phyloP scores from a whole-genome alignment of 2,329 filamentous ascomycete species.

The Calonectria ilicicola region DNA sequence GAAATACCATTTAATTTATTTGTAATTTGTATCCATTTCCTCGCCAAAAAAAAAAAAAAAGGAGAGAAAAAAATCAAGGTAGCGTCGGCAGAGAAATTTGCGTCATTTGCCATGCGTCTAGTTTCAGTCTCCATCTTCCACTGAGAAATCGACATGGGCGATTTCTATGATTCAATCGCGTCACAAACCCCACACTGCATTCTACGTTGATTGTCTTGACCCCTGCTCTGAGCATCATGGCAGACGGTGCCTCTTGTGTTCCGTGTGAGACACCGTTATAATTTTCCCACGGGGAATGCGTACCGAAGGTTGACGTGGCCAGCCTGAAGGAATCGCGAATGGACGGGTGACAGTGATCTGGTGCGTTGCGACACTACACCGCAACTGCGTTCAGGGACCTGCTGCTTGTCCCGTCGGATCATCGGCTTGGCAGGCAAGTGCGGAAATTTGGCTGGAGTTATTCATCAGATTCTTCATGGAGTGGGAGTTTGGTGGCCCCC shows the following conservation, averaged over 20 bases:
- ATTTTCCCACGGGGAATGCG: not conserved
- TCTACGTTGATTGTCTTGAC: not conserved
- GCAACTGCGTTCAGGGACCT: not conserved
- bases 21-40: too few relatives aligned
- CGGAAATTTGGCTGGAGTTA: conserved; percentile 11
- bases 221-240: not conserved
- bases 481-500: not conserved
- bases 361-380: conserved; percentile 2
- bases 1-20: too few relatives aligned
- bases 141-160: too few relatives aligned
- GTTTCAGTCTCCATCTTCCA: too few relatives aligned
- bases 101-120: too few relatives aligned
- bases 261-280: not conserved
- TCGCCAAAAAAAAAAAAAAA: too few relatives aligned
- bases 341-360: not conserved
- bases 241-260: not conserved
- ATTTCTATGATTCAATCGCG: not conserved
- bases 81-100: too few relatives aligned
- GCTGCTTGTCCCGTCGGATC: not conserved
- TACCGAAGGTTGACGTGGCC: not conserved
- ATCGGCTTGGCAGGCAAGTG: not conserved
- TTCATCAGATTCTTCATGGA: not conserved
- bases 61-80: too few relatives aligned
- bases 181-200: conserved; percentile 1
- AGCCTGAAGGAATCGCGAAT: not conserved